These are phyloP conservation scores for Sporobolomyces roseus DNA, from an alignment of 768 basidiomycete species.

Conservation along the genomic window DNA sequence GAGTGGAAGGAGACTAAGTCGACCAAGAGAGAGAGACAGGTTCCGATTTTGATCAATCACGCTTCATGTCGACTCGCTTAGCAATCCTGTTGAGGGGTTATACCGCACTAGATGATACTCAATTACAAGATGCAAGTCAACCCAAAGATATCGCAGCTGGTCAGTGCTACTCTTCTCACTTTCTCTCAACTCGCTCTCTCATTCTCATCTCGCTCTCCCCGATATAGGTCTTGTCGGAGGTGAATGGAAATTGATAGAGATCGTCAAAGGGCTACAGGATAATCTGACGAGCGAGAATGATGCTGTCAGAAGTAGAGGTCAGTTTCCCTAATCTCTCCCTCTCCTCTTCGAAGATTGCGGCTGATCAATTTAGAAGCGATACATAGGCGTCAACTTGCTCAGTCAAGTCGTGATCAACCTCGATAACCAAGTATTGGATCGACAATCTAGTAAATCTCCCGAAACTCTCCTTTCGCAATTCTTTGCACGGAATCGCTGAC, in stretches of 20 bases:
- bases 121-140: background rate
- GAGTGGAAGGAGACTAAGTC: background rate
- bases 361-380: background rate
- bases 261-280: slow-evolving; percentile 82
- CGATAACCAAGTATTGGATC: slow-evolving; percentile 64
- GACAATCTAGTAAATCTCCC: slow-evolving; percentile 72
- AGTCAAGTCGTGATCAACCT: slow-evolving; percentile 64
- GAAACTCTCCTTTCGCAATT: background rate
- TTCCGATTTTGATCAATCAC: background rate
- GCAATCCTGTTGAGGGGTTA: slow-evolving; percentile 6
- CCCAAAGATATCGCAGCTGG: slow-evolving; percentile 18
- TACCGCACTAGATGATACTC: background rate
- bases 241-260: slow-evolving; percentile 46
- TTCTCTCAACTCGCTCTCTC: background rate
- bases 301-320: slow-evolving; percentile 72
- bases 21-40: background rate
- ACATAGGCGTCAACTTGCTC: slow-evolving; percentile 75
- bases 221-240: slow-evolving; percentile 1
- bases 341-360: background rate
- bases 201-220: background rate
- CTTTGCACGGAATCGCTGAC: slow-evolving; percentile 1
- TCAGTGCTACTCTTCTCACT: background rate
- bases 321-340: slow-evolving; percentile 4
- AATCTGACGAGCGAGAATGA: slow-evolving; percentile 85
- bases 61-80: background rate